phyloP scores from a whole-genome alignment of 441 rosid genomes.

The Populus trichocarpa region DNA sequence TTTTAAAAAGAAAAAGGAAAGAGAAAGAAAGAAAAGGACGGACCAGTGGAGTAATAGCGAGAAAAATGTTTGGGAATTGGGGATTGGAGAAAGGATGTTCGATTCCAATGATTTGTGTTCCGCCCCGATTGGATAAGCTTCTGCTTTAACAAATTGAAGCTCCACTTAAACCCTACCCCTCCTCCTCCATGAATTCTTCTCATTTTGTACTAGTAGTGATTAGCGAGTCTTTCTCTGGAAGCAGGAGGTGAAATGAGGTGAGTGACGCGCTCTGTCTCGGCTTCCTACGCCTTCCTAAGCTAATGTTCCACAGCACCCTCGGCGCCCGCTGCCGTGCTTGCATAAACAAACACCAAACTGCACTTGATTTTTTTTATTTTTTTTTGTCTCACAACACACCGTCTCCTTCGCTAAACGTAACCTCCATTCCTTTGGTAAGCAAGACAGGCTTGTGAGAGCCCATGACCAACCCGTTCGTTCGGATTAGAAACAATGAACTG shows the following conservation, averaged over 20 bases:
- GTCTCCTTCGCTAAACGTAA: neutral
- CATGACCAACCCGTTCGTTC: neutral
- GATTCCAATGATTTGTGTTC: slow-evolving; percentile 6
- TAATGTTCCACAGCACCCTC: neutral
- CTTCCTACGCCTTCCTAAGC: neutral
- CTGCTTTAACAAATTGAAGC: slow-evolving; percentile 22
- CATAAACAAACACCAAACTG: neutral
- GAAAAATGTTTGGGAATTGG: slow-evolving; percentile 8
- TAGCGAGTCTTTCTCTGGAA: neutral
- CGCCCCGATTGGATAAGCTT: slow-evolving; percentile 7
- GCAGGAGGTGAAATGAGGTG: neutral
- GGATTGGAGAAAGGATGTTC: slow-evolving; percentile 23
- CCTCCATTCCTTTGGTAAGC: too few relatives aligned
- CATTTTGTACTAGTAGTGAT: neutral
- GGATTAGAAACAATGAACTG: neutral
- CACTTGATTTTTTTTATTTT: neutral
- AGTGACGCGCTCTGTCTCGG: neutral
- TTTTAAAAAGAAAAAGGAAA: neutral
- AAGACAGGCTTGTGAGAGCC: neutral
- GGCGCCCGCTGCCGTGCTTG: neutral
- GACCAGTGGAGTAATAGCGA: slow-evolving; percentile 51
- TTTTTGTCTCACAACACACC: neutral
- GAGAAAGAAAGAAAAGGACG: neutral
- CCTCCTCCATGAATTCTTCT: neutral
- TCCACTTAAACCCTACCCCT: slow-evolving; percentile 16